A percentile compares a stretch with the other conserved stretches of the same genome.
These are phyloP conservation scores for Seiridium cupressi DNA, from an alignment of 2,329 filamentous ascomycete species.

Conservation along the genomic window DNA sequence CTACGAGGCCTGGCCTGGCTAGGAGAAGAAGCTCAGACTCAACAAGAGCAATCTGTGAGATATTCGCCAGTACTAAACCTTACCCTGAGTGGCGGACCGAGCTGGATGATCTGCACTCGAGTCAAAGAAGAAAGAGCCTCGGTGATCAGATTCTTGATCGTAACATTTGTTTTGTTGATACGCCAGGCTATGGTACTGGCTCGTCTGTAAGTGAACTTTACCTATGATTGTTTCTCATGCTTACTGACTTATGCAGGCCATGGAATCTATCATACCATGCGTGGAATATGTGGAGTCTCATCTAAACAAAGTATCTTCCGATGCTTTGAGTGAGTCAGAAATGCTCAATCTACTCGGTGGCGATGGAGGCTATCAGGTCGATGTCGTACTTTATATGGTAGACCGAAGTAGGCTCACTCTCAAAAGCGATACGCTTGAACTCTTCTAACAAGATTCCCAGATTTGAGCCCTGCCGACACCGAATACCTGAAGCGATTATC, in stretches of 20 bases:
- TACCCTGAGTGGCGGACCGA: constrained; percentile 91
- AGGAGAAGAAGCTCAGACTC: constrained; percentile 23
- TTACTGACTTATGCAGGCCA: constrained; percentile 26
- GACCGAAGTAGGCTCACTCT: constrained; percentile 54
- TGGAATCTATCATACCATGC: constrained; percentile 58
- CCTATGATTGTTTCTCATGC: neutral
- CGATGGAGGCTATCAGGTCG: constrained; percentile 79
- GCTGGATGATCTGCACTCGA: constrained; percentile 61
- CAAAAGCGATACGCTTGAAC: neutral
- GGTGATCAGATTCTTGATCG: constrained; percentile 80
- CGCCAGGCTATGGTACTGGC: constrained; percentile 59
- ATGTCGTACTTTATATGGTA: constrained; percentile 82
- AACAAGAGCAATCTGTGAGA: constrained; percentile 56
- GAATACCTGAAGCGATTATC: constrained; percentile 70
- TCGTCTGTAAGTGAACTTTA: constrained; percentile 42
- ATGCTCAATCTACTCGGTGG: constrained; percentile 76
- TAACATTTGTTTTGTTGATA: constrained; percentile 93
- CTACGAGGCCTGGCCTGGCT: constrained; percentile 9
- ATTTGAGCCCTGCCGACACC: constrained; percentile 62
- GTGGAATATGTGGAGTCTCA: constrained; percentile 72
- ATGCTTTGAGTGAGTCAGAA: constrained; percentile 70
- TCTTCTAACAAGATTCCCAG: constrained; percentile 33
- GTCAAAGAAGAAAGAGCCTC: constrained; percentile 65
- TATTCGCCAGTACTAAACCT: constrained; percentile 77
- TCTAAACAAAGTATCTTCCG: constrained; percentile 60